Percentiles rank a stretch among this genome's conserved stretches.
Evolutionary conservation across 2,329 filamentous ascomycete genomes (phyloP).

Genomic region (Tricladium varicosporioides): DNA sequence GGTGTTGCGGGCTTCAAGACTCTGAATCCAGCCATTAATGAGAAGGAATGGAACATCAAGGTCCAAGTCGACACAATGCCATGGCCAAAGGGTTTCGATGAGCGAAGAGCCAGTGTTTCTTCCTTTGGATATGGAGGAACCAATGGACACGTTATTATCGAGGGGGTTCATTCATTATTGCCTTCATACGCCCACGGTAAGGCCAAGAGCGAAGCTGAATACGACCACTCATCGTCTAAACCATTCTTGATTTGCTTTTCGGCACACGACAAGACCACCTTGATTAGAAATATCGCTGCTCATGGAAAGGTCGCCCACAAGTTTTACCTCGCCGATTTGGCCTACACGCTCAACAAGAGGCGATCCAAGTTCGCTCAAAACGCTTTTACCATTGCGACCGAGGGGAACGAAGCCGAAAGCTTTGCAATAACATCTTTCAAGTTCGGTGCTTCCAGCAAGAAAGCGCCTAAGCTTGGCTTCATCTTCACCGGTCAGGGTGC

Average conservation of each 20-base stretch:
- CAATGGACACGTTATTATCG: slow-evolving; percentile 23
- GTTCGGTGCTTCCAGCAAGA: too few species aligned
- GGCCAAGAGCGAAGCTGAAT: slow-evolving; percentile 2
- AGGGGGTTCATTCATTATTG: slow-evolving; percentile 27
- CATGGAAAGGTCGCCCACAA: background rate
- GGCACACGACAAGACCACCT: background rate
- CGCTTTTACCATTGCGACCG: background rate
- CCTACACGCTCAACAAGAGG: slow-evolving; percentile 1
- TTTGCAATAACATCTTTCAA: too few species aligned
- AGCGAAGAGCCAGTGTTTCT: slow-evolving; percentile 15
- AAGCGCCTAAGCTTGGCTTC: too few species aligned
- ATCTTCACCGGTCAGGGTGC: slow-evolving; percentile 34
- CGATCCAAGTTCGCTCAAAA: background rate
- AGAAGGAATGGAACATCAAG: slow-evolving; percentile 33
- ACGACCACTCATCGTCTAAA: background rate
- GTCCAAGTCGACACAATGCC: slow-evolving; percentile 33
- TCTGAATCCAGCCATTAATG: slow-evolving; percentile 1
- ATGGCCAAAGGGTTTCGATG: background rate
- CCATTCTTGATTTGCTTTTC: slow-evolving; percentile 17
- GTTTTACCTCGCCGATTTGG: background rate
- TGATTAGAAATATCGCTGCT: background rate
- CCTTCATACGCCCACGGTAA: background rate
- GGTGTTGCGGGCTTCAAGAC: slow-evolving; percentile 6
- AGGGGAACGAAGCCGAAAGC: background rate
- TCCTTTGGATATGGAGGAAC: slow-evolving; percentile 29